phyloP scores from a whole-genome alignment of 805 yeast species.

The Yarrowia sp. region DNA sequence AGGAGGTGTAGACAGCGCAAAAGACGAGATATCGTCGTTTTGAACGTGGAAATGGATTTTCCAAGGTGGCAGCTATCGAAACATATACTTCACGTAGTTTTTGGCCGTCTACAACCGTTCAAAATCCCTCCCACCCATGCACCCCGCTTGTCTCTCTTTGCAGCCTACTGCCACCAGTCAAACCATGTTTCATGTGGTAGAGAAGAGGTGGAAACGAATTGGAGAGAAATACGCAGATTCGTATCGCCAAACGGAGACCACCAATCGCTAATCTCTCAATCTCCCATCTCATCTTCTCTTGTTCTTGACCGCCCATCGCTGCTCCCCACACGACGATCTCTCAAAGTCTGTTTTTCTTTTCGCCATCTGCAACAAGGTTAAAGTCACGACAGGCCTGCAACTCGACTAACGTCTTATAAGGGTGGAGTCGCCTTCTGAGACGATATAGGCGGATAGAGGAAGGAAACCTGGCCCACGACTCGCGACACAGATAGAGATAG shows the following conservation, averaged over 20 bases:
- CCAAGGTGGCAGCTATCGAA: too few relatives aligned
- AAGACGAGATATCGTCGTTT: too few relatives aligned
- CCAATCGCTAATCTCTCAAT: too few relatives aligned
- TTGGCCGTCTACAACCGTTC: too few relatives aligned
- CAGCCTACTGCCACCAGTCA: neutral
- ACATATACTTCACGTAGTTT: too few relatives aligned
- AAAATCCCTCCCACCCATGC: too few relatives aligned
- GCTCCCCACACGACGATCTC: conserved; percentile 25
- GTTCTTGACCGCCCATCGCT: neutral
- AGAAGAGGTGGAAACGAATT: too few relatives aligned
- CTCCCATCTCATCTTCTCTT: too few relatives aligned
- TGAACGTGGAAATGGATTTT: too few relatives aligned
- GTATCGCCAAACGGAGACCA: too few relatives aligned
- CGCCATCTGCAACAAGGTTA: conserved; percentile 17
- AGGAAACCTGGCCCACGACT: neutral
- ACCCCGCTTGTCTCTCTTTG: conserved; percentile 13
- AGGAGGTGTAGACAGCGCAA: neutral
- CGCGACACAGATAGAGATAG: too few relatives aligned
- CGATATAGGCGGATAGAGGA: neutral
- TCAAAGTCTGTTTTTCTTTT: conserved; percentile 7
- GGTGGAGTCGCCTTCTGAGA: neutral
- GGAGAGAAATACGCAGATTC: too few relatives aligned
- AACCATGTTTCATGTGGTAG: conserved; percentile 4
- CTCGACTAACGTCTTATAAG: conserved; percentile 14
- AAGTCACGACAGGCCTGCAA: conserved; percentile 34